Evolutionary conservation across 2,329 filamentous ascomycete species (phyloP).

Genomic region (Pseudogymnoascus sp.): DNA sequence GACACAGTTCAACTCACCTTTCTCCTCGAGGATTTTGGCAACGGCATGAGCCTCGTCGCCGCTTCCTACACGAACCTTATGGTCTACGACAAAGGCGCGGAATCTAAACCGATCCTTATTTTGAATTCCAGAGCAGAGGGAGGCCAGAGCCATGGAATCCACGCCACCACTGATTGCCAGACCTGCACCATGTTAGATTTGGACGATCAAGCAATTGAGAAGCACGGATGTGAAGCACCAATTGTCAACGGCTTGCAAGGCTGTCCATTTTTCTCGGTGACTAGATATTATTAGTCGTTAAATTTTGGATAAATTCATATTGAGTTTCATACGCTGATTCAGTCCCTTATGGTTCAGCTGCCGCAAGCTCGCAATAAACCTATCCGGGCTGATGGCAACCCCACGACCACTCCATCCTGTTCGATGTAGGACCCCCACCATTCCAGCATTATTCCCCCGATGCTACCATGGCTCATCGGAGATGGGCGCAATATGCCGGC

Average conservation of each 20-base stretch:
- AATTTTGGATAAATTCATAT: neutral
- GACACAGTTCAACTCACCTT: neutral
- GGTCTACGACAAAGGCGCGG: slow-evolving; percentile 48
- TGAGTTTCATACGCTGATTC: slow-evolving; percentile 7
- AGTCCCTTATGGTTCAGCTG: neutral
- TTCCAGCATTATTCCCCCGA: neutral
- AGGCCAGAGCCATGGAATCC: slow-evolving; percentile 94
- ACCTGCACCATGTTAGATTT: slow-evolving; percentile 35
- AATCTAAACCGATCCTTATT: slow-evolving; percentile 29
- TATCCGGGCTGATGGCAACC: neutral
- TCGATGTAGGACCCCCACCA: slow-evolving; percentile 9
- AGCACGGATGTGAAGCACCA: neutral
- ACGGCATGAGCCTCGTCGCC: slow-evolving; percentile 45
- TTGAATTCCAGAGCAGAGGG: slow-evolving; percentile 50
- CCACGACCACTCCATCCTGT: slow-evolving; percentile 1
- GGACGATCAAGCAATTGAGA: neutral
- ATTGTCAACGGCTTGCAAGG: neutral
- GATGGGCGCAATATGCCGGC: neutral
- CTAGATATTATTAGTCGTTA: neutral
- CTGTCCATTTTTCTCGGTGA: neutral
- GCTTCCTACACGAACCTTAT: slow-evolving; percentile 47
- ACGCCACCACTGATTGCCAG: slow-evolving; percentile 87
- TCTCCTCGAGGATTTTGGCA: slow-evolving; percentile 21
- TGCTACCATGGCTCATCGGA: neutral
- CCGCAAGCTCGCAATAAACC: neutral